Base-by-base conservation (phyloP, 805 yeast species). In the Wickerhamomyces tratensis region DNA sequence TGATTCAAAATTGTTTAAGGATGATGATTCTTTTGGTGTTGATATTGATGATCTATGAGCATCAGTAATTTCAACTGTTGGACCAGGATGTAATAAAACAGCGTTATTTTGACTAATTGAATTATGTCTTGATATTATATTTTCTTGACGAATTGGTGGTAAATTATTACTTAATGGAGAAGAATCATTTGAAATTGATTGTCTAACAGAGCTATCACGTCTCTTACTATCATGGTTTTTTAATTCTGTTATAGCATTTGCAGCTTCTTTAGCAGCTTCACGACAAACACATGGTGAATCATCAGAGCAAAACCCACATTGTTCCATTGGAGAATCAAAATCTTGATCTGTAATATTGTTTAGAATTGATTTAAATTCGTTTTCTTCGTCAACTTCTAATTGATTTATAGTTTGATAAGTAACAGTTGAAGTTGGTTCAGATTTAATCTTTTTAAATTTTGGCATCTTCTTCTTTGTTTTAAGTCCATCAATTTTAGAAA, bases 271-370 rank as follows among this genome's bases (percentile, higher is more conserved):
- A 1, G 73, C 76, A 14, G 77, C 84, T 51, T 87, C 96, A 27
- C 91, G 76, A 59, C 97, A 91, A 3, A 91, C 84, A 63, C 98
- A 91, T 2, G 95, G 89, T 0, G 95, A 80, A 50, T 80, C 93
- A 50, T 86, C 95, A 0, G 95, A 77, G 57, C 98, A 91, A 61
- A 91, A 89, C 0, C 98, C 98, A 62, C 98, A 91, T 45, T 83
- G 77, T 49, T 85, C 94, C 46, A 71, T 68, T 7, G 77, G 74
- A 2, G 76, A 72, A 35, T 62, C 62, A 40, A 71, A 76, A 46
- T 69, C 64, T 44, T 69, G 66, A 25, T 52, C 57, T 2, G 48
- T 47, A 14, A 53, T 46, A 14, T 46, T 42, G 20, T 51, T 29
- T 10, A 38, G 5, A 20, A 35, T 35, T 15, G 13, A 25, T 31